Conservation (phyloP, 441 rosid species). For the Adansonia grandidieri region DNA sequence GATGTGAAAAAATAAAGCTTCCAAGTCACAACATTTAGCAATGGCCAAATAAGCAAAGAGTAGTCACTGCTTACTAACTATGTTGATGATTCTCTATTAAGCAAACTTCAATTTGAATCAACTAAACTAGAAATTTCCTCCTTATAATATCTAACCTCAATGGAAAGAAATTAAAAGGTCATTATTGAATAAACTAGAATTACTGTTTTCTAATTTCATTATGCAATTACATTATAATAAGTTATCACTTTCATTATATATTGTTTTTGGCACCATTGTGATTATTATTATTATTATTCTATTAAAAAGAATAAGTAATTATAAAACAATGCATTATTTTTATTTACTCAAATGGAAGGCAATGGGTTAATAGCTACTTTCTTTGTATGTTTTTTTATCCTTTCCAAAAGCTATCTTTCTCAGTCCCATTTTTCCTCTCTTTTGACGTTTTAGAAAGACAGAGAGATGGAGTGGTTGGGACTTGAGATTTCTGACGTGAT, state of each 20-base stretch:
- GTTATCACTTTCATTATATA: not conserved
- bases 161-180: not conserved
- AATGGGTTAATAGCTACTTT: not conserved
- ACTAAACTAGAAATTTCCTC: not conserved
- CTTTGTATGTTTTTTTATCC: not conserved
- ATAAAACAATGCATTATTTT: not conserved
- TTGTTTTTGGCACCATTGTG: not conserved
- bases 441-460: conserved; percentile 21
- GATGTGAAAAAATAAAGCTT: not conserved
- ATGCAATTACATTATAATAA: not conserved
- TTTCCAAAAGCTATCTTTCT: conserved; percentile 27
- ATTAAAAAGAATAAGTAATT: not conserved
- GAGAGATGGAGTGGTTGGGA: conserved; percentile 54
- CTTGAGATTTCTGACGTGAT: conserved; percentile 40
- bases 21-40: not conserved
- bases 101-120: not conserved
- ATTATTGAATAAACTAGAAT: not conserved
- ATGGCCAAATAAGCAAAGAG: not conserved
- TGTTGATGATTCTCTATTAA: not conserved
- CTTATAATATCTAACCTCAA: not conserved
- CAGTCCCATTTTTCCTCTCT: not conserved
- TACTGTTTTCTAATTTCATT: not conserved
- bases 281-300: not conserved
- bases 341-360: conserved; percentile 5
- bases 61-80: not conserved